Evolutionary conservation across 495 filamentous ascomycete genomes (phyloP), one percentile per base, ranked within the genome.

Genomic region (Xylona heveae): DNA sequence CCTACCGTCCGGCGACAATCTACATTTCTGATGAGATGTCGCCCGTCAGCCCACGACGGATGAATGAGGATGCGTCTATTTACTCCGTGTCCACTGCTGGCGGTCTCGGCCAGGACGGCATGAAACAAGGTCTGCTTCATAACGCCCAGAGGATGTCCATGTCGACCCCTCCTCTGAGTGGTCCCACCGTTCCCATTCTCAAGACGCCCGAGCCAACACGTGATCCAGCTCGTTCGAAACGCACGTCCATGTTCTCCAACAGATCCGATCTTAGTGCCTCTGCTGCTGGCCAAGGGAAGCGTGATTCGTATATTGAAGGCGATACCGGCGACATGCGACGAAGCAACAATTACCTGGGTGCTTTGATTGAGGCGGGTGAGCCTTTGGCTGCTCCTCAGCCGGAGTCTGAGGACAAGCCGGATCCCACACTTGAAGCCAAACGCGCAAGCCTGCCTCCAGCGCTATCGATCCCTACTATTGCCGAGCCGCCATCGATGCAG

Each of bases 1-100:
- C 79, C 13, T 95, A 94, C 46, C 67, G 79, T 18, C 78, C 68
- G 1, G 68, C 79, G 10, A 58, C 61, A 2, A 59, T 62, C 9
- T 71, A 74, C 37, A 52, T 62, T 12, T 58, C 60, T 30, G 78
- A 82, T 34, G 55, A 50, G 32, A 57, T 48, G 19, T 78, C 76
- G 1, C 25, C 39, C 10, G 34, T 55, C 3, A 49, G 39, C 42
- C 53, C 53, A 12, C 58, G 52, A 35, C 48, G 51, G 27, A 54
- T 51, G 15, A 42, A 50, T 4, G 67, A 80, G 32, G 66, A 68
- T 42, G 62, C 64, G 0, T 80, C 78, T 0, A 65, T 70, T 40
- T 67, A 74, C 40, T 66, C 64, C 19, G 65, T 61, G 17, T 68
- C 60, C 16, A 65, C 49, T 24, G n/a, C n/a, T n/a, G 38, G 35